These are phyloP conservation scores for Cytospora paraplurivora DNA, from an alignment of 2,329 filamentous ascomycete species.

Conservation along the genomic window DNA sequence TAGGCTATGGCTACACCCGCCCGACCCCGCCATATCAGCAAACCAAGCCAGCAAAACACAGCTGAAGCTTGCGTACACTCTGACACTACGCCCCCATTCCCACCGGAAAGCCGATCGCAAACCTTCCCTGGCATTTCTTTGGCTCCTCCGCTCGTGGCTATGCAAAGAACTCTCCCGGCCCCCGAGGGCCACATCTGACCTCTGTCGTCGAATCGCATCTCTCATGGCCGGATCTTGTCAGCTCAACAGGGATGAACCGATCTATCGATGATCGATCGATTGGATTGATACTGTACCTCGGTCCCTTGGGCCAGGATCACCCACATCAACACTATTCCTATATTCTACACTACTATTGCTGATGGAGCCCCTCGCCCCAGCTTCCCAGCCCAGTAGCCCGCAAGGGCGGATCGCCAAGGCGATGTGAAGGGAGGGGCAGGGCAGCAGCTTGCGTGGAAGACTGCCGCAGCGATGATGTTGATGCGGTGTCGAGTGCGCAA, in stretches of 20 bases:
- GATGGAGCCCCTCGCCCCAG: neutral
- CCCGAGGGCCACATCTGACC: neutral
- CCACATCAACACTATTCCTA: no score
- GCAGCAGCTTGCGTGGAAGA: neutral
- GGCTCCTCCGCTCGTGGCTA: neutral
- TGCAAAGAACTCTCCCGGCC: neutral
- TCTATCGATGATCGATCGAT: no score
- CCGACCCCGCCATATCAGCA: neutral
- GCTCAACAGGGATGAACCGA: neutral
- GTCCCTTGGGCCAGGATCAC: no score
- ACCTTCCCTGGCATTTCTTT: neutral
- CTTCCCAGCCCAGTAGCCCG: neutral
- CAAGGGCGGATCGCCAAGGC: neutral
- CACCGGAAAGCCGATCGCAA: neutral
- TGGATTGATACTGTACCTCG: neutral
- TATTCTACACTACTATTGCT: neutral
- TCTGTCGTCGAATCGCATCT: neutral
- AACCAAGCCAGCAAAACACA: neutral
- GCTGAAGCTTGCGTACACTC: neutral
- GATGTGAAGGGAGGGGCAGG: neutral
- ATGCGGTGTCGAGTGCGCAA: neutral
- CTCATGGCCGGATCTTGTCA: neutral
- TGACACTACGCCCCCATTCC: neutral
- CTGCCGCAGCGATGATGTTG: neutral
- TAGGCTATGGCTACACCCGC: neutral